These are phyloP conservation scores for Clarireedia monteithiana DNA, from an alignment of 2,329 filamentous ascomycete genomes.

Conservation along the genomic window DNA sequence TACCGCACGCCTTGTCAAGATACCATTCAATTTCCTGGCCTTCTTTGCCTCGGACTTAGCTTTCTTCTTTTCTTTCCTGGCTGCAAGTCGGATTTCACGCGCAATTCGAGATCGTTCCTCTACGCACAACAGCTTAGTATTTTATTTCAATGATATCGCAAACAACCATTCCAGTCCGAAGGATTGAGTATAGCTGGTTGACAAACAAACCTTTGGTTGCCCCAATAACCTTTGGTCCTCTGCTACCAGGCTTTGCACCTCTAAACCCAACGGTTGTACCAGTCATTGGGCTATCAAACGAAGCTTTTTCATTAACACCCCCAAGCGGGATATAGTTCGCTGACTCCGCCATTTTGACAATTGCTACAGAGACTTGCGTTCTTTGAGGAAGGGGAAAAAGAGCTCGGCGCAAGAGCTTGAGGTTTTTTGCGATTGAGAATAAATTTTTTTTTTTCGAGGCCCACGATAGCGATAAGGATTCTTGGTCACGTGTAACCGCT, in stretches of 20 bases:
- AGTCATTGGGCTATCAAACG: conserved; percentile 4
- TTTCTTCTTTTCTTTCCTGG: conserved; percentile 24
- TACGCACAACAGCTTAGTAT: conserved; percentile 1
- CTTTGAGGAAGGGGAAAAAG: neutral
- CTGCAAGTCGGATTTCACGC: conserved; percentile 15
- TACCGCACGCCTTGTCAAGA: conserved; percentile 20
- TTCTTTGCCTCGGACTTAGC: conserved; percentile 24
- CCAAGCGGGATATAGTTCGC: conserved; percentile 13
- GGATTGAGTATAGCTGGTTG: neutral
- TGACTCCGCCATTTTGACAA: conserved; percentile 7
- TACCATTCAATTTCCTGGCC: conserved; percentile 20
- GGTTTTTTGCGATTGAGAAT: neutral
- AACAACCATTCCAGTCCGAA: neutral
- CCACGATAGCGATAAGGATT: conserved; percentile 6
- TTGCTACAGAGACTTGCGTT: neutral
- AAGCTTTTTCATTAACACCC: neutral
- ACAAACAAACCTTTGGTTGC: conserved; percentile 10
- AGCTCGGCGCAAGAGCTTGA: neutral
- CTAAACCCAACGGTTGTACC: conserved; percentile 1
- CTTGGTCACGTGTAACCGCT: neutral
- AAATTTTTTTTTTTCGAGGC: conserved; percentile 6
- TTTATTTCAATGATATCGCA: neutral
- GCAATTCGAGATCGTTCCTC: conserved; percentile 22
- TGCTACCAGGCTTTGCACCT: neutral
- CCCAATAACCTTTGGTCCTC: conserved; percentile 5